Percentiles rank a stretch among this genome's conserved stretches.
These are phyloP conservation scores for Sphaerobolus stellatus DNA, from an alignment of 1,284 basidiomycete species.

Conservation along the genomic window DNA sequence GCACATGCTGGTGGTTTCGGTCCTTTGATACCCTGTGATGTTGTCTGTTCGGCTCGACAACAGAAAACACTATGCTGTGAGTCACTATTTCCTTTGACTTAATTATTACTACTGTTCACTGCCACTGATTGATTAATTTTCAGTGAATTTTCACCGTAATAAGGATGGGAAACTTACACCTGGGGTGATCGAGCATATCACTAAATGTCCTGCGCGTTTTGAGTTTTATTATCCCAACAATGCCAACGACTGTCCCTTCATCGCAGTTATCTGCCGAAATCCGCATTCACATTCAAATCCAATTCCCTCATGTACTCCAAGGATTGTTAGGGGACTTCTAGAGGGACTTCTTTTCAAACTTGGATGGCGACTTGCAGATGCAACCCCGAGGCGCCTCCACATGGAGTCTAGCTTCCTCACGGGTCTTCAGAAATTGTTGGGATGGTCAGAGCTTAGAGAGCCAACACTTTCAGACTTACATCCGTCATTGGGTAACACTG, in stretches of 20 bases:
- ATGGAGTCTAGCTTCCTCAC: slow-evolving; percentile 24
- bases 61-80: slow-evolving; percentile 23
- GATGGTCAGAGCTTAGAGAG: slow-evolving; percentile 13
- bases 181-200: slow-evolving; percentile 3
- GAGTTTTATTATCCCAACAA: slow-evolving; percentile 23
- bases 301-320: slow-evolving; percentile 14
- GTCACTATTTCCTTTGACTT: slow-evolving; percentile 12
- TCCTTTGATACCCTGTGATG: slow-evolving; percentile 19
- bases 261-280: slow-evolving; percentile 21
- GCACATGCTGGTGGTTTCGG: slow-evolving; percentile 21
- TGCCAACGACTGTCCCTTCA: slow-evolving; percentile 14
- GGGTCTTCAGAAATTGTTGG: slow-evolving; percentile 16
- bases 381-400: slow-evolving; percentile 24
- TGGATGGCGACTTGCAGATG: slow-evolving; percentile 28
- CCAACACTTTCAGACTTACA: slow-evolving; percentile 24
- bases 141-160: slow-evolving; percentile 25
- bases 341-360: slow-evolving; percentile 12
- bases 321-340: slow-evolving; percentile 4
- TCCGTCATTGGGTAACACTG: slow-evolving; percentile 26
- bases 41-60: slow-evolving; percentile 15
- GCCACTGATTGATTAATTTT: background rate
- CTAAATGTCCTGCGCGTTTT: slow-evolving; percentile 18
- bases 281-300: slow-evolving; percentile 20
- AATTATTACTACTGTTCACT: background rate
- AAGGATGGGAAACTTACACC: slow-evolving; percentile 14